Conservation (phyloP, 371 early-diverging fungal genomes). For the Conidiobolus incongruus region DNA sequence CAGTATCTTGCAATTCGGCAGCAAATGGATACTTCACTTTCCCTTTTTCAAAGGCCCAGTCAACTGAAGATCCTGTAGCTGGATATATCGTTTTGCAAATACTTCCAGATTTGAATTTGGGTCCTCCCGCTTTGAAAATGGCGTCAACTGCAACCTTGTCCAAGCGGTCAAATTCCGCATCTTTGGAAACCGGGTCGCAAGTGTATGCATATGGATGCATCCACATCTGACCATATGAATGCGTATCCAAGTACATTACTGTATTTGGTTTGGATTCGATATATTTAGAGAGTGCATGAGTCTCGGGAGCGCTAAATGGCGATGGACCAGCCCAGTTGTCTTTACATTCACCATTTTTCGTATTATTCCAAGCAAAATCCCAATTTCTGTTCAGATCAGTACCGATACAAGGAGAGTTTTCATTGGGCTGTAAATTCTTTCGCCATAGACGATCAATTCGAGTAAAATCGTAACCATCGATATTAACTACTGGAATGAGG, state of each 20-base stretch:
- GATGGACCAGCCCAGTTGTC: conserved; percentile 10
- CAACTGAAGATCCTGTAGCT: conserved; percentile 15
- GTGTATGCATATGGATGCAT: not conserved
- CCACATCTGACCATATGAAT: not conserved
- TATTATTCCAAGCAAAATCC: conserved; percentile 9
- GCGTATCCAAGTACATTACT: not conserved
- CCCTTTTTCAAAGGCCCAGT: conserved; percentile 17
- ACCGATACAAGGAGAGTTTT: conserved; percentile 9
- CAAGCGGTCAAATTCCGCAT: conserved; percentile 13
- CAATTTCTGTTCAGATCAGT: not conserved
- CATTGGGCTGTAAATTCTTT: conserved; percentile 21
- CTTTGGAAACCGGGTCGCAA: conserved; percentile 8
- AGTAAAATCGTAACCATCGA: conserved; percentile 21
- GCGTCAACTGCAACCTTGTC: too few relatives aligned
- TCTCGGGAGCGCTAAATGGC: not conserved
- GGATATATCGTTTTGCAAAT: conserved; percentile 26
- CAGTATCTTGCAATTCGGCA: conserved; percentile 27
- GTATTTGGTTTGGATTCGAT: not conserved
- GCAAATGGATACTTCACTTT: conserved; percentile 24
- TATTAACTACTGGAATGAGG: conserved; percentile 16
- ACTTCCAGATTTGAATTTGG: conserved; percentile 19
- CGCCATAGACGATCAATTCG: conserved; percentile 20
- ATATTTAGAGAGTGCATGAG: not conserved
- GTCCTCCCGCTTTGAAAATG: conserved; percentile 21
- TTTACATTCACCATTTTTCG: conserved; percentile 12